Conservation (phyloP, 78 protist genomes). For the Pelomyxa schiedti region DNA sequence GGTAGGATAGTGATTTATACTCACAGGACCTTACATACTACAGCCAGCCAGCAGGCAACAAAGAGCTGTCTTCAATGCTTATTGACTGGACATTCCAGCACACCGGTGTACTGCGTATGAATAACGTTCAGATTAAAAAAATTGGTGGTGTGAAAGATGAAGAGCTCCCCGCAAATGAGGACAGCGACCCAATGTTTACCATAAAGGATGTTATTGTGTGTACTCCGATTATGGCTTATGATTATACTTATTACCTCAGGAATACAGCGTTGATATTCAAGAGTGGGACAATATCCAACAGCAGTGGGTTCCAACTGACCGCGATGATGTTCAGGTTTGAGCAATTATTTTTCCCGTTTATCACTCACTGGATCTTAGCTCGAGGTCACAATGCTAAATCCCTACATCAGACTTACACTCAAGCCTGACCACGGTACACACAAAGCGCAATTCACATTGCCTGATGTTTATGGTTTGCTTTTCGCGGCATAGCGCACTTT, state of each 20-base stretch:
- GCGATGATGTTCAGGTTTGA: too few species aligned
- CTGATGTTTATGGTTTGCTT: constrained; percentile 63
- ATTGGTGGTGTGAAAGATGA: neutral
- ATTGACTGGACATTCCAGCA: neutral
- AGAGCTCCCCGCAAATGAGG: neutral
- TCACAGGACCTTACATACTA: neutral
- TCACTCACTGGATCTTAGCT: neutral
- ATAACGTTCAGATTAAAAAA: neutral
- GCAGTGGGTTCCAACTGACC: too few species aligned
- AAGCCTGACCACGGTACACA: neutral
- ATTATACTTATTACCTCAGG: neutral
- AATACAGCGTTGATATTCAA: neutral
- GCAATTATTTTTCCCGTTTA: neutral
- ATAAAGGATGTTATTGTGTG: neutral
- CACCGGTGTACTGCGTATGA: neutral
- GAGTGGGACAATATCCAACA: too few species aligned
- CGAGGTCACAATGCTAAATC: constrained; percentile 40
- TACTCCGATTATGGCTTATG: neutral
- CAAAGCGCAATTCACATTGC: constrained; percentile 2
- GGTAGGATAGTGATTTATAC: neutral
- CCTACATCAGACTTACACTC: constrained; percentile 17
- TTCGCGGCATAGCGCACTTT: too few species aligned
- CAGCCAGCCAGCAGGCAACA: neutral
- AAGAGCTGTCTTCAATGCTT: neutral
- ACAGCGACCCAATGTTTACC: too few species aligned